Conservation (phyloP, 139 green algal species). For the Tetradesmus obliquus region DNA sequence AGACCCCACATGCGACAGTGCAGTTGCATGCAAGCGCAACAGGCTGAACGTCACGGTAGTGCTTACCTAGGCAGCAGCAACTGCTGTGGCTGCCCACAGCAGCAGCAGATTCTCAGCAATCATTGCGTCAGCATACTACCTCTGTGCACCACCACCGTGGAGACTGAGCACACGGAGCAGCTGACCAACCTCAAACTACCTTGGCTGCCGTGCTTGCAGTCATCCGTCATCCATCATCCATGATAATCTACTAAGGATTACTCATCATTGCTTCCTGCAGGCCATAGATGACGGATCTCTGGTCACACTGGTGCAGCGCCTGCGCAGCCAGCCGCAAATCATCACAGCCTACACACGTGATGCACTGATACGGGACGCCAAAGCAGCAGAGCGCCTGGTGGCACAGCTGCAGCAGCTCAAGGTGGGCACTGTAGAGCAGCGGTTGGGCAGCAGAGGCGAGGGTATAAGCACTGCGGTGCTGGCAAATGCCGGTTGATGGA, state of each 20-base stretch:
- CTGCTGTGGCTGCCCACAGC: background rate
- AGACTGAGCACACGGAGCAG: too few species aligned
- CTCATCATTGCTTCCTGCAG: background rate
- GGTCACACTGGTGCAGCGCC: constrained; percentile 3
- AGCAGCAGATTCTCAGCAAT: background rate
- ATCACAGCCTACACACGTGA: constrained; percentile 24
- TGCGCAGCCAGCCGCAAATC: constrained; percentile 36
- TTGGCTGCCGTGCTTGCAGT: too few species aligned
- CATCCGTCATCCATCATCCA: too few species aligned
- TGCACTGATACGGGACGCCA: background rate
- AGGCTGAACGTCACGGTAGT: too few species aligned
- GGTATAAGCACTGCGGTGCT: background rate
- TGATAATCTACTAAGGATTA: too few species aligned
- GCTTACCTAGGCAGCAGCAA: background rate
- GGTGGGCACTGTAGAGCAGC: background rate
- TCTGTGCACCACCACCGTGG: background rate
- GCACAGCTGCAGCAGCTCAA: constrained; percentile 26
- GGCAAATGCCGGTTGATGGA: too few species aligned
- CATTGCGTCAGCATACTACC: background rate
- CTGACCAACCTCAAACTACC: background rate
- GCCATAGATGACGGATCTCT: constrained; percentile 30
- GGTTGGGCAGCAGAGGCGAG: background rate
- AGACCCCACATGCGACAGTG: background rate
- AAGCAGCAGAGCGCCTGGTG: background rate
- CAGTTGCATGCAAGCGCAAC: background rate